Conservation (phyloP, 75 land plant species). For the Picea sitchensis region DNA sequence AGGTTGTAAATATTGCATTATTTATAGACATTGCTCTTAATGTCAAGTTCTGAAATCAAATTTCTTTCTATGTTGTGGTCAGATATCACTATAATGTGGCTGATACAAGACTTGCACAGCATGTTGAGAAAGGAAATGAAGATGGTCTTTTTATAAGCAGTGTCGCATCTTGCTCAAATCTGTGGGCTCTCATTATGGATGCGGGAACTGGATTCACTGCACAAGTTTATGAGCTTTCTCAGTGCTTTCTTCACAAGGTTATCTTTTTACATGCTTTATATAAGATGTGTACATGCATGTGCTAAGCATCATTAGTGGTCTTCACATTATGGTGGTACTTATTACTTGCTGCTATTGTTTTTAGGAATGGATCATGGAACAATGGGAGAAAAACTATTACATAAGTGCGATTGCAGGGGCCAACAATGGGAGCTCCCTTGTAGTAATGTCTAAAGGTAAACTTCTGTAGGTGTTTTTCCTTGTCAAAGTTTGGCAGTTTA, state of each 20-base stretch:
- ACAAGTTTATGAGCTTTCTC: constrained; percentile 77
- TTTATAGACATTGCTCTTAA: not conserved
- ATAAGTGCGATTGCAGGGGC: constrained; percentile 79
- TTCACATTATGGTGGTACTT: not conserved
- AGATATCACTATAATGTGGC: constrained; percentile 84
- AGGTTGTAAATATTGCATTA: not conserved
- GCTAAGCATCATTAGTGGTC: not conserved
- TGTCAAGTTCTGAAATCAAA: not conserved
- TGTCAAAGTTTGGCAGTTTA: not conserved
- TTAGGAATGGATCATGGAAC: constrained; percentile 84
- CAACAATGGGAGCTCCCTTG: constrained; percentile 74
- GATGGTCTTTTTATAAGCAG: constrained; percentile 75
- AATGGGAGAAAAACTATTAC: constrained; percentile 77
- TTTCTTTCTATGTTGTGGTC: not conserved
- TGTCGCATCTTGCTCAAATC: constrained; percentile 67
- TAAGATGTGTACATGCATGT: not conserved
- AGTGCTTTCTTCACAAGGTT: constrained; percentile 70
- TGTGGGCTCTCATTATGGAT: constrained; percentile 88
- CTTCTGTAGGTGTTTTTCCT: not conserved
- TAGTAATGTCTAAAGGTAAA: constrained; percentile 81
- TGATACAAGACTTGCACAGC: constrained; percentile 60
- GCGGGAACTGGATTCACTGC: constrained; percentile 72
- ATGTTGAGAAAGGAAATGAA: constrained; percentile 76
- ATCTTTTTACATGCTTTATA: not conserved
- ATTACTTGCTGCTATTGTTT: not conserved